Evolutionary conservation across 768 basidiomycete genomes (phyloP).

Genomic region (Thelephora ganbajun): DNA sequence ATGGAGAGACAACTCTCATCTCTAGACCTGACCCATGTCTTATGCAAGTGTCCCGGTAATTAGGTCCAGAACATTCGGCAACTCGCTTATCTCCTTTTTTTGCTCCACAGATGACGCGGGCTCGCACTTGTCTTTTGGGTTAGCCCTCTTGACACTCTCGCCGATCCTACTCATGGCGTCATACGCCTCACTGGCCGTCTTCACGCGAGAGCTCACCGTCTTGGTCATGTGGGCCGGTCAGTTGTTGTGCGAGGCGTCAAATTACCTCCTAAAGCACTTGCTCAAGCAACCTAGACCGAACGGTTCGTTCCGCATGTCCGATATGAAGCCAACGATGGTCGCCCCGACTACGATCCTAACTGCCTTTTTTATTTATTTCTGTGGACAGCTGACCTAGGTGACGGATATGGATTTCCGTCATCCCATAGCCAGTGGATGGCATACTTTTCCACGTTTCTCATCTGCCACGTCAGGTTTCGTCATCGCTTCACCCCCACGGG

Average conservation of each 20-base stretch:
- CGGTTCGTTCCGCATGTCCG: constrained; percentile 25
- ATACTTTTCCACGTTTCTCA: constrained; percentile 66
- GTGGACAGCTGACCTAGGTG: constrained; percentile 36
- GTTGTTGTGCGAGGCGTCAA: constrained; percentile 53
- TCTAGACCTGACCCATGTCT: constrained; percentile 16
- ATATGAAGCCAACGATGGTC: background rate
- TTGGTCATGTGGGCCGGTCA: constrained; percentile 80
- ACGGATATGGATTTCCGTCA: constrained; percentile 79
- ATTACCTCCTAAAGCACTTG: constrained; percentile 50
- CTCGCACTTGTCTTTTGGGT: constrained; percentile 13
- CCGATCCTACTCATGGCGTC: constrained; percentile 34
- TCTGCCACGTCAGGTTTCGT: constrained; percentile 58
- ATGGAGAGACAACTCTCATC: constrained; percentile 1
- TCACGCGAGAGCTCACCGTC: constrained; percentile 68
- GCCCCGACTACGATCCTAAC: background rate
- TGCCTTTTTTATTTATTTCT: background rate
- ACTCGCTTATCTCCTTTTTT: background rate
- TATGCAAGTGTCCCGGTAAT: constrained; percentile 15
- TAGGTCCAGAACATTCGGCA: background rate
- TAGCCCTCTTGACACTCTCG: constrained; percentile 19
- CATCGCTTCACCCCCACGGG: constrained; percentile 52
- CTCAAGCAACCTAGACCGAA: constrained; percentile 58
- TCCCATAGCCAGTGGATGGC: constrained; percentile 89
- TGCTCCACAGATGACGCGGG: constrained; percentile 17
- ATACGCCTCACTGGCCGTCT: constrained; percentile 60